Base-by-base conservation (phyloP, 2,329 filamentous ascomycete genomes). In the Aspergillus sp. region DNA sequence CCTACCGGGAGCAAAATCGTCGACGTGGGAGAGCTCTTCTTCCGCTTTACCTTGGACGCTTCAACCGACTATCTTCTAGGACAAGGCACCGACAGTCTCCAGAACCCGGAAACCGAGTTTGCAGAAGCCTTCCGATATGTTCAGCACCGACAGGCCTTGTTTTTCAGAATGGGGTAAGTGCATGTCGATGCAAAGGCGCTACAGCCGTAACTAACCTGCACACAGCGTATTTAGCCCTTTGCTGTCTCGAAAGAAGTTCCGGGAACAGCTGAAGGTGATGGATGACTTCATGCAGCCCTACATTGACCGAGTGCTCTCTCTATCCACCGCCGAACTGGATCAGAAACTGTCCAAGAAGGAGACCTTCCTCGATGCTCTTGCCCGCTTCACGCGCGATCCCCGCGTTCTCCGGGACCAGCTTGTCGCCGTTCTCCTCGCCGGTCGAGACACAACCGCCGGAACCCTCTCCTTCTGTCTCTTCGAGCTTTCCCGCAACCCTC, bases 51-150 rank as follows among this genome's bases (percentile, higher is more conserved):
- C 0, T 78, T 96, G 16, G 91, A 96, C 67, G 86, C 89, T 7
- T 84, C 89, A 2, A 95, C 91, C 1, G 88, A 94, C 63, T 96
- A 95, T 68, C 76, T 96, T 33, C 80, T 96, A 0, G 92, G 92
- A 3, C 77, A 84, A 51, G 87, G 88, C 58, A 87, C 92, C 20
- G 84, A 80, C 33, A 83, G 80, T 62, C 59, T 80, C 32, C 70
- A 74, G 36, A 84, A 85, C 41, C 84, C 86, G 1, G 79, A 82
- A 38, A 82, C 86, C 13, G 77, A 82, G 16, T 95, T 96, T 64
- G 89, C 89, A n/a, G 80, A 87, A 44, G 87, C 90, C 4, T 96
- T 96, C 73, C 83, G 81, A 64, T 85, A 89, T 60, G 88, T 92
- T 3, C 90, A 95, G 66, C 80, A 82, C 44, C 77, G 89, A 4